Evolutionary conservation across 2,329 filamentous ascomycete genomes (phyloP).

Genomic region (Calycina herbarum): DNA sequence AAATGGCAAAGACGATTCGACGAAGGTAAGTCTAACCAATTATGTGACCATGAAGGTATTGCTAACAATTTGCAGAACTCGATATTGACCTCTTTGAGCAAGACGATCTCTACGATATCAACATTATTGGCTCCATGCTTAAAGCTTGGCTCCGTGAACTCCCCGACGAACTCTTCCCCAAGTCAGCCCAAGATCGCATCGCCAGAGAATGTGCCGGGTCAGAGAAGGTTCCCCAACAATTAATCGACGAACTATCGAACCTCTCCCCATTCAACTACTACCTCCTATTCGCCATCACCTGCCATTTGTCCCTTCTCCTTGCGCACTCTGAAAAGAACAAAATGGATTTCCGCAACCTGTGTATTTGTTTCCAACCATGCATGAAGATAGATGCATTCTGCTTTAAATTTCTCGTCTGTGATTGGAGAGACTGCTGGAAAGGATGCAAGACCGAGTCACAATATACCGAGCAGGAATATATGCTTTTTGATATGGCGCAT

Average conservation of each 20-base stretch:
- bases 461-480: slow-evolving; percentile 70
- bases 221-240: slow-evolving; percentile 76
- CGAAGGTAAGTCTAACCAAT: slow-evolving; percentile 55
- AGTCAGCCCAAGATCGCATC: slow-evolving; percentile 76
- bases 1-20: slow-evolving; percentile 93
- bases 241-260: slow-evolving; percentile 89
- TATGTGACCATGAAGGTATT: background rate
- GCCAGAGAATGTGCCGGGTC: slow-evolving; percentile 76
- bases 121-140: slow-evolving; percentile 93
- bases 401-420: slow-evolving; percentile 91
- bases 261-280: slow-evolving; percentile 98
- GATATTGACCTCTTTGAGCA: slow-evolving; percentile 91
- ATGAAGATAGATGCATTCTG: slow-evolving; percentile 95
- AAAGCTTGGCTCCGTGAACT: slow-evolving; percentile 94
- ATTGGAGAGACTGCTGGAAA: slow-evolving; percentile 97
- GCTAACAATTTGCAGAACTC: slow-evolving; percentile 55
- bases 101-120: slow-evolving; percentile 88
- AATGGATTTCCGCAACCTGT: slow-evolving; percentile 95
- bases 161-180: slow-evolving; percentile 92
- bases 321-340: slow-evolving; percentile 95
- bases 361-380: slow-evolving; percentile 95
- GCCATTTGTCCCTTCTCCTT: slow-evolving; percentile 87
- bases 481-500: slow-evolving; percentile 58
- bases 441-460: slow-evolving; percentile 88
- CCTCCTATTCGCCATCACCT: slow-evolving; percentile 94